Evolutionary conservation across 371 early-diverging fungal species (phyloP).

Genomic region (Modicella reniformis): DNA sequence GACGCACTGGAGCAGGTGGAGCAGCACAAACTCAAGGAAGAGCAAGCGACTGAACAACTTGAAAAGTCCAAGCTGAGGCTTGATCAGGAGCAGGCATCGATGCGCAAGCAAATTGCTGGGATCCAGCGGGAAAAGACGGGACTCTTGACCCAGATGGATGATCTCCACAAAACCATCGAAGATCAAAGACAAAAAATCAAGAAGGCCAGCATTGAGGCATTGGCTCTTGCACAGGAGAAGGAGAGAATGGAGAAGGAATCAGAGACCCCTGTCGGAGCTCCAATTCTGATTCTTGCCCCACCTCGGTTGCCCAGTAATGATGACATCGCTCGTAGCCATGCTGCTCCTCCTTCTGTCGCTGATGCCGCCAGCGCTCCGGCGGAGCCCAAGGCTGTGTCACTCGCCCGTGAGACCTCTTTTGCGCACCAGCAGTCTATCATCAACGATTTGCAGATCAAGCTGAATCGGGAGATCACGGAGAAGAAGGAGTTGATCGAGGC

Average conservation of each 20-base stretch:
- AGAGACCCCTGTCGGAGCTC: slow-evolving; percentile 36
- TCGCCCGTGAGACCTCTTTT: slow-evolving; percentile 53
- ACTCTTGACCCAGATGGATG: slow-evolving; percentile 66
- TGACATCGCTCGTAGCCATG: slow-evolving; percentile 4
- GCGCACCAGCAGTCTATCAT: slow-evolving; percentile 51
- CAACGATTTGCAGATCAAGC: slow-evolving; percentile 46
- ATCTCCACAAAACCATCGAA: slow-evolving; percentile 57
- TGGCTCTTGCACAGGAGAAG: slow-evolving; percentile 39
- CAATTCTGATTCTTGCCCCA: slow-evolving; percentile 47
- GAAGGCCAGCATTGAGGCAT: slow-evolving; percentile 41
- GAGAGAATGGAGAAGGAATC: slow-evolving; percentile 24
- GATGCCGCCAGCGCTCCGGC: slow-evolving; percentile 7
- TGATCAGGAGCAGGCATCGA: slow-evolving; percentile 72
- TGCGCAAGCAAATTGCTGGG: slow-evolving; percentile 68
- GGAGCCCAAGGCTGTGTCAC: slow-evolving; percentile 44
- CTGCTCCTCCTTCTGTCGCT: slow-evolving; percentile 8
- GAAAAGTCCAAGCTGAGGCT: slow-evolving; percentile 66
- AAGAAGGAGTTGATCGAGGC: slow-evolving; percentile 36
- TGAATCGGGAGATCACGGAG: slow-evolving; percentile 40
- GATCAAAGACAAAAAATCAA: slow-evolving; percentile 37
- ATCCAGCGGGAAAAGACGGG: slow-evolving; percentile 77
- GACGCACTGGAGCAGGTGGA: slow-evolving; percentile 69
- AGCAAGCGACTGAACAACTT: slow-evolving; percentile 63
- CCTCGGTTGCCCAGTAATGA: slow-evolving; percentile 35
- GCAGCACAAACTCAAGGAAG: slow-evolving; percentile 72